A percentile compares a stretch with the other conserved stretches of the same genome.
These are phyloP conservation scores for Xylaria sp. DNA, from an alignment of 2,329 filamentous ascomycete species.

Conservation along the genomic window DNA sequence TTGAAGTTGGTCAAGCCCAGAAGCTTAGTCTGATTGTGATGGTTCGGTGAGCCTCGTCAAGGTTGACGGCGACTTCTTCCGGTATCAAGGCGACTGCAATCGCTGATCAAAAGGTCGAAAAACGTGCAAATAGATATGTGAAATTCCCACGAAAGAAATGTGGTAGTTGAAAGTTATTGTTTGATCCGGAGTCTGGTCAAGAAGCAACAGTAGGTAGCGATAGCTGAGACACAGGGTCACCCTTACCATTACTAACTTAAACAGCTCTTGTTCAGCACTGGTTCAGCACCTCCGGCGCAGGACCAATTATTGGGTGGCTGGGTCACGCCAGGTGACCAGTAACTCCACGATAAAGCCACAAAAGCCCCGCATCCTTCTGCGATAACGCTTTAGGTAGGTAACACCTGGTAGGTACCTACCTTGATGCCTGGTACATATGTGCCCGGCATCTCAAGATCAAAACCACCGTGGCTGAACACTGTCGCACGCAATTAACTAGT, in stretches of 20 bases:
- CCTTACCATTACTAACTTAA: slow-evolving; percentile 29
- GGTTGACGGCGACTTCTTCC: slow-evolving; percentile 17
- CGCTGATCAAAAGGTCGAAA: slow-evolving; percentile 3
- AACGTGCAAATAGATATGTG: slow-evolving; percentile 2
- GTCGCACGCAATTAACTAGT: background rate
- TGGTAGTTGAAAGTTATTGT: slow-evolving; percentile 7
- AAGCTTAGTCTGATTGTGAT: slow-evolving; percentile 22
- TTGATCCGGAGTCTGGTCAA: slow-evolving; percentile 1
- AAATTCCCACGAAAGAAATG: slow-evolving; percentile 8
- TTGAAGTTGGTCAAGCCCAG: slow-evolving; percentile 45
- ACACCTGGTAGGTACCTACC: background rate
- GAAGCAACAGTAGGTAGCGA: slow-evolving; percentile 25
- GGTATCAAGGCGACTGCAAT: slow-evolving; percentile 10
- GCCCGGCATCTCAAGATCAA: background rate
- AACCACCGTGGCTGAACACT: background rate
- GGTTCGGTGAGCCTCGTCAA: slow-evolving; percentile 6
- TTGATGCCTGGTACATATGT: background rate
- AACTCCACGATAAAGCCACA: slow-evolving; percentile 34
- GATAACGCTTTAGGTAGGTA: too few species aligned
- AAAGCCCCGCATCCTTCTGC: slow-evolving; percentile 19
- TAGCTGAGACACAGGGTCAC: slow-evolving; percentile 32
- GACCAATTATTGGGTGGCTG: slow-evolving; percentile 32
- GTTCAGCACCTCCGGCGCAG: background rate
- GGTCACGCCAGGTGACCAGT: slow-evolving; percentile 32
- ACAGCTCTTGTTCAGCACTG: slow-evolving; percentile 26